These are phyloP conservation scores for Sclerotinia nivalis DNA, from an alignment of 2,329 filamentous ascomycete genomes.

Conservation along the genomic window DNA sequence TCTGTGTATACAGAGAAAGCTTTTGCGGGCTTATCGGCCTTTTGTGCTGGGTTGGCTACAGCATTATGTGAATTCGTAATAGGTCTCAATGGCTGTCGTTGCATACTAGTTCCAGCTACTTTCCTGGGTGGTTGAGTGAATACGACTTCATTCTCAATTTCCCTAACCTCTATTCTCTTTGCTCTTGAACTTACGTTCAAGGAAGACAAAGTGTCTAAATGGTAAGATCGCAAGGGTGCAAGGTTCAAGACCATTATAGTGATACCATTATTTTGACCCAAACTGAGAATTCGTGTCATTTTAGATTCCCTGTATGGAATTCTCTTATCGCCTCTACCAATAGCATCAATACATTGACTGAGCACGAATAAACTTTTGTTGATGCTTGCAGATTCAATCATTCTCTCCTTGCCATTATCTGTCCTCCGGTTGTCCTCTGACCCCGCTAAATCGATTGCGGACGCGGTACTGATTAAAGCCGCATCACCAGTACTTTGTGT, in stretches of 20 bases:
- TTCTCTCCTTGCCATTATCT: slow-evolving; percentile 86
- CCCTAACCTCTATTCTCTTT: slow-evolving; percentile 93
- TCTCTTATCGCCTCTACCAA: slow-evolving; percentile 70
- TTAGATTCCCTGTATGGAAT: slow-evolving; percentile 91
- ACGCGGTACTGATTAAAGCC: slow-evolving; percentile 77
- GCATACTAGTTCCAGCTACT: slow-evolving; percentile 47
- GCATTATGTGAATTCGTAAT: slow-evolving; percentile 75
- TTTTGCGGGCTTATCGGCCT: slow-evolving; percentile 73
- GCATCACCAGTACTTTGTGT: slow-evolving; percentile 71
- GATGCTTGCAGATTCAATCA: slow-evolving; percentile 95
- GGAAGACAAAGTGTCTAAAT: slow-evolving; percentile 89
- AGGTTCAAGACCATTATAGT: slow-evolving; percentile 97
- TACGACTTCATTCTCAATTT: slow-evolving; percentile 93
- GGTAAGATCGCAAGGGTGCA: slow-evolving; percentile 86
- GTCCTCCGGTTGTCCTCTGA: slow-evolving; percentile 95
- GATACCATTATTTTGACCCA: slow-evolving; percentile 93
- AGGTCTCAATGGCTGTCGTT: slow-evolving; percentile 76
- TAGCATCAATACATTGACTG: slow-evolving; percentile 93
- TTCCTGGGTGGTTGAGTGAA: slow-evolving; percentile 72
- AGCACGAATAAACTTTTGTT: slow-evolving; percentile 96
- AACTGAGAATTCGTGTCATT: slow-evolving; percentile 90
- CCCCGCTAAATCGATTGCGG: slow-evolving; percentile 90
- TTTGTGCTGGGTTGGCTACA: slow-evolving; percentile 59
- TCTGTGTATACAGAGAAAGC: slow-evolving; percentile 87
- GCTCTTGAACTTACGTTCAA: slow-evolving; percentile 93